Evolutionary conservation across 148 eudicot genomes (phyloP), one percentile per base, ranked within the genome.

Genomic region (Limonium bicolor): DNA sequence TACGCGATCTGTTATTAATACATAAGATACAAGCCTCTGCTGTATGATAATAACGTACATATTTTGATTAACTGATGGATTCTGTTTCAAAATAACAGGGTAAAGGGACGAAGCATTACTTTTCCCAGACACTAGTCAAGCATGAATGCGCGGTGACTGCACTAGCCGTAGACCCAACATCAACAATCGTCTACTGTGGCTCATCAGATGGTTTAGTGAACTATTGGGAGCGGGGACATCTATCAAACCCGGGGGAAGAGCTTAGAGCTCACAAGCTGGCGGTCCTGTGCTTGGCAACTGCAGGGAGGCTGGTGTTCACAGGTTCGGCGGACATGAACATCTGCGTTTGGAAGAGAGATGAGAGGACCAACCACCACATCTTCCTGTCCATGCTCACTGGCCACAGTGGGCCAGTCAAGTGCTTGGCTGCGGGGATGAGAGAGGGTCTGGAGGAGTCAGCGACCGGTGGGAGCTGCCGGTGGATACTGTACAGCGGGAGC

Each of bases 81-180:
- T n/a, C n/a, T n/a, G n/a, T n/a, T n/a, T n/a, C n/a, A n/a, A n/a
- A n/a, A n/a, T n/a, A n/a, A 37, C 63, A 60, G 0, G 71, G 80
- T 10, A 79, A 69, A 46, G 30, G 39, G 3, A 67, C 60, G 1
- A 68, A 57, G 17, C 92, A 80, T 20, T 26, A 30, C 7, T 44
- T 54, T 2, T 46, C 53, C 0, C 73, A 70, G 30, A 70, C 75
- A 0, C 59, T 80, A 5, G 27, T 73, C 5, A 68, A 71, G 42
- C 84, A 80, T 9, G 92, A 80, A 28, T 70, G 74, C 19, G 92
- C 92, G 0, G 75, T 80, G 6, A 80, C 92, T 1, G 77, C 92
- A 2, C 59, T 80, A 5, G 80, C 68, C 0, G 62, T 80, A 4
- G 65, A 62, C 36, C 71, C 64, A 7, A 62, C 72, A 0, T 72